phyloP scores from a whole-genome alignment of 1,139 yeast species.

The Nakaseomyces glabratus region DNA sequence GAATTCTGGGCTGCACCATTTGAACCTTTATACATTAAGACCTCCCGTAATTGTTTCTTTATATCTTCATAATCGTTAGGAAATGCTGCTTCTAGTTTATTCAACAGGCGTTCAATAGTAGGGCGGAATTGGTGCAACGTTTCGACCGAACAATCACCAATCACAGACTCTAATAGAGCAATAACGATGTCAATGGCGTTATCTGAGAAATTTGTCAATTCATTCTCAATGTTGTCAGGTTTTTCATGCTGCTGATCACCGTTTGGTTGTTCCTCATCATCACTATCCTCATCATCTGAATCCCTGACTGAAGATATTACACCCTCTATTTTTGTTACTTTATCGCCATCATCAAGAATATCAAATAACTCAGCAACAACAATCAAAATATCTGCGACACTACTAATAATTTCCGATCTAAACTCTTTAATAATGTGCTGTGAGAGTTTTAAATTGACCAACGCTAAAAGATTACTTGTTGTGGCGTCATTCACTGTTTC shows the following conservation, averaged over 20 bases:
- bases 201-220: too few species aligned
- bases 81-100: too few species aligned
- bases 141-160: constrained; percentile 34
- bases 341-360: constrained; percentile 21
- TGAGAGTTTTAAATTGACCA: constrained; percentile 55
- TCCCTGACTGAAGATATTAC: too few species aligned
- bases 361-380: constrained; percentile 45
- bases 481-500: constrained; percentile 27
- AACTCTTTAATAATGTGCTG: constrained; percentile 56
- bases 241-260: too few species aligned
- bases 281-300: constrained; percentile 33
- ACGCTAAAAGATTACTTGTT: constrained; percentile 45
- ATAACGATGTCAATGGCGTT: not conserved
- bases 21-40: too few species aligned
- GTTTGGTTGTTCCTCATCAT: constrained; percentile 40
- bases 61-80: too few species aligned
- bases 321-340: constrained; percentile 15
- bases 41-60: too few species aligned
- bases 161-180: constrained; percentile 1
- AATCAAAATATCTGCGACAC: constrained; percentile 51
- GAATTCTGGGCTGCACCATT: too few species aligned
- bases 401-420: constrained; percentile 50
- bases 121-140: too few species aligned
- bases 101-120: too few species aligned
- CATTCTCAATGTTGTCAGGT: too few species aligned